Evolutionary conservation across 495 filamentous ascomycete species (phyloP).

Genomic region (Pyrenula aspistea): DNA sequence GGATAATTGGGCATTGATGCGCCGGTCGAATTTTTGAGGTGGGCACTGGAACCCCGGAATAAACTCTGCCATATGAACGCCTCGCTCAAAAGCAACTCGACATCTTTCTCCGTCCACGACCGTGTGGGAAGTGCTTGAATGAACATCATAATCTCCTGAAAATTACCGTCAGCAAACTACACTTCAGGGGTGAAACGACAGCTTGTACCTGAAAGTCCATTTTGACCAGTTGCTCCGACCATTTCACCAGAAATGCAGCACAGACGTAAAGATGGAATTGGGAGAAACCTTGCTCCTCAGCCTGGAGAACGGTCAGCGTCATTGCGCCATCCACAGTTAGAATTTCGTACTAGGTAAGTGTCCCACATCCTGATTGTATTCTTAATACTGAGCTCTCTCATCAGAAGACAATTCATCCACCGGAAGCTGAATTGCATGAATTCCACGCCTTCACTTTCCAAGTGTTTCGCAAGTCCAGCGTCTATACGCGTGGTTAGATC

Average conservation of each 20-base stretch:
- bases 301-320: constrained; percentile 33
- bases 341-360: constrained; percentile 72
- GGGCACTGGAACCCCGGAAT: constrained; percentile 78
- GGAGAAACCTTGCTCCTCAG: constrained; percentile 96
- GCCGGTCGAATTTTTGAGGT: constrained; percentile 47
- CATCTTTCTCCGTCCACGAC: constrained; percentile 94
- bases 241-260: constrained; percentile 96
- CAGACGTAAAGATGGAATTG: constrained; percentile 98
- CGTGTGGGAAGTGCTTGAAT: constrained; percentile 89
- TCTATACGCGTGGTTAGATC: constrained; percentile 90
- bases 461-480: constrained; percentile 67
- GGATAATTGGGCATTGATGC: background rate
- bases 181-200: too few relatives aligned
- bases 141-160: constrained; percentile 97
- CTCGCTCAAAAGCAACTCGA: constrained; percentile 89
- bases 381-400: constrained; percentile 91
- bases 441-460: constrained; percentile 83
- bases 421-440: constrained; percentile 99
- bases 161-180: too few relatives aligned
- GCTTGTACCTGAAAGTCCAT: constrained; percentile 75
- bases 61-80: constrained; percentile 93
- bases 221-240: constrained; percentile 86
- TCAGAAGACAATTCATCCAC: constrained; percentile 99
- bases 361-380: constrained; percentile 99
- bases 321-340: background rate